Evolutionary conservation across 169 alveolate genomes (phyloP).

Genomic region (Theileria parva): DNA sequence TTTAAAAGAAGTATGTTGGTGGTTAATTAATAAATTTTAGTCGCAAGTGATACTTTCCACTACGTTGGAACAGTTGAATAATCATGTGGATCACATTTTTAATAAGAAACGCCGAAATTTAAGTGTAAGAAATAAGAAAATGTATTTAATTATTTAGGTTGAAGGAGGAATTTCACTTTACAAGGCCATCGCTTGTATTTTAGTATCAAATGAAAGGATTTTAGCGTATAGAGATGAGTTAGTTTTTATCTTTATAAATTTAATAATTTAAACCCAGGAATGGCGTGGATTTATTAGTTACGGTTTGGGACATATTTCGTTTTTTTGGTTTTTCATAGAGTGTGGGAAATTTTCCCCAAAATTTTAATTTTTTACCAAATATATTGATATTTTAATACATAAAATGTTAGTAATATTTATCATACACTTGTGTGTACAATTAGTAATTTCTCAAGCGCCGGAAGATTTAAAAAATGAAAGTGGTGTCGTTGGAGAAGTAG

Average conservation of each 20-base stretch:
- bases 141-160: not conserved
- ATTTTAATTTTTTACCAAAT: not conserved
- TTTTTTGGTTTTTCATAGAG: not conserved
- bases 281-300: constrained; percentile 30
- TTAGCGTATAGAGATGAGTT: not conserved
- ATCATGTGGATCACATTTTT: not conserved
- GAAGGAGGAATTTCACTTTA: not conserved
- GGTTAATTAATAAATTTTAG: not conserved
- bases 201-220: constrained; percentile 12
- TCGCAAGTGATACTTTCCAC: not conserved
- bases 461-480: constrained; percentile 2
- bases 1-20: constrained; percentile 8
- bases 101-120: not conserved
- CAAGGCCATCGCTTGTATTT: constrained; percentile 9
- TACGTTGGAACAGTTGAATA: not conserved
- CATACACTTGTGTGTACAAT: not conserved
- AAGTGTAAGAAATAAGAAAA: not conserved
- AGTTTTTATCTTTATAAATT: not conserved
- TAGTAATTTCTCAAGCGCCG: not conserved
- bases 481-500: constrained; percentile 17
- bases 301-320: constrained; percentile 54
- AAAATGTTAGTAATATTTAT: not conserved
- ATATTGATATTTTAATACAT: not conserved
- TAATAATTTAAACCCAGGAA: constrained; percentile 1
- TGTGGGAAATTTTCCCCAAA: constrained; percentile 1